Evolutionary conservation across 2,329 filamentous ascomycete genomes (phyloP), one percentile per base, ranked within the genome.

Genomic region (Penicillium expansum): DNA sequence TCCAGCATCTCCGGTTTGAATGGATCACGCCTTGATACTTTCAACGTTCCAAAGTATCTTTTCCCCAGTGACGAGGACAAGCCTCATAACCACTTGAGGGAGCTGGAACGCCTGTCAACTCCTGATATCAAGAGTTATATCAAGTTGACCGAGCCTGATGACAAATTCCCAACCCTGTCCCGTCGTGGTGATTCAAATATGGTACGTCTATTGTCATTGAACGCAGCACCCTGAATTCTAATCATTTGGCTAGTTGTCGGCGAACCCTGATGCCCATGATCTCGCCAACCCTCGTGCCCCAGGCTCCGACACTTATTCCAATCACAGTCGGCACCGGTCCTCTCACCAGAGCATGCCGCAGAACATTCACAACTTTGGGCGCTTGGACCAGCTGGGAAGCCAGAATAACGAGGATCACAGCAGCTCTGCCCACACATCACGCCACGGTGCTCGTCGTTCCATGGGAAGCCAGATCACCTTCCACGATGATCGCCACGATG

Each of bases 11-110:
- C 68, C 38, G 65, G 60, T 18, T 73, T 70, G 52, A 70, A 62
- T 33, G 57, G 59, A 13, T 62, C 69, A n/a, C 83, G 84, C 38
- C 79, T 96, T 56, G 92, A 94, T 60, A 88, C 90, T 64, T 91
- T 91, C 68, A 92, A 94, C 76, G 92, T 90, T 13, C 85, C 91
- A 27, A 87, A 89, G 54, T 96, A 95, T 69, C 80, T 96, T 37
- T 96, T 97, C 71, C 88, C 91, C 67, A 91, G 90, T 58, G 89
- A 92, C 69, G 91, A 92, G 58, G 87, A 92, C 56, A 73, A 76
- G 57, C 65, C 72, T 9, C 64, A 62, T 52, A 54, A 64, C 10
- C 66, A 62, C 54, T 57, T 68, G 54, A 80, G 79, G 55, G 77
- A 82, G 39, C 70, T 79, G 35, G 77, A 81, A 58, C 72, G 79